Evolutionary conservation across 495 filamentous ascomycete genomes (phyloP).

Genomic region (Neurospora hispaniola): DNA sequence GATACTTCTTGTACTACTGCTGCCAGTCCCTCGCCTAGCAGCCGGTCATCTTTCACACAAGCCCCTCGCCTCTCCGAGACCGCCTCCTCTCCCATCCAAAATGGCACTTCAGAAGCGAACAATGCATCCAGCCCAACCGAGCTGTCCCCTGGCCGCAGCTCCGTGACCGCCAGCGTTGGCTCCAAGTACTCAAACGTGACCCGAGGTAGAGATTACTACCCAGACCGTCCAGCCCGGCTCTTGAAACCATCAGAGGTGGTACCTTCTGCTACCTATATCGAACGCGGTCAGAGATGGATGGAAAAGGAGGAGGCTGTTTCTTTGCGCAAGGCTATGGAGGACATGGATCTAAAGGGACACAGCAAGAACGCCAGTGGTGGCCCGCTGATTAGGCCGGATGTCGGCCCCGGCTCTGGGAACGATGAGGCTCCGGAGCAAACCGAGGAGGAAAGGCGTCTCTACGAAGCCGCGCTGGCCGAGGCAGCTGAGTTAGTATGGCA

Average conservation of each 20-base stretch:
- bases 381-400: neutral
- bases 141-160: conserved; percentile 7
- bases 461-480: conserved; percentile 71
- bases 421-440: conserved; percentile 12
- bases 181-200: conserved; percentile 30
- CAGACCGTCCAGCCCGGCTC: conserved; percentile 26
- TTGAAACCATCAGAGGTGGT: conserved; percentile 40
- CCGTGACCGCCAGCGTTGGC: conserved; percentile 27
- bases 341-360: conserved; percentile 43
- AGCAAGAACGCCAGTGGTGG: conserved; percentile 13
- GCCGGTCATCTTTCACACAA: conserved; percentile 22
- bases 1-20: conserved; percentile 12
- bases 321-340: conserved; percentile 67
- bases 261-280: conserved; percentile 58
- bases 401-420: neutral
- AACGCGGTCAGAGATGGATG: conserved; percentile 71
- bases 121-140: neutral
- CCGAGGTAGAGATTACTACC: conserved; percentile 35
- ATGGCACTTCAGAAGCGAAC: conserved; percentile 21
- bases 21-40: conserved; percentile 14
- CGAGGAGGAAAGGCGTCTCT: conserved; percentile 56
- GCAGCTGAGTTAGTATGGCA: conserved; percentile 80
- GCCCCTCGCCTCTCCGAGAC: conserved; percentile 32
- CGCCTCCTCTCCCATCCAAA: conserved; percentile 23
- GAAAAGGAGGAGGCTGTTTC: conserved; percentile 77